These are phyloP conservation scores for Aspergillus cejpii DNA, from an alignment of 2,329 filamentous ascomycete genomes.

Conservation along the genomic window DNA sequence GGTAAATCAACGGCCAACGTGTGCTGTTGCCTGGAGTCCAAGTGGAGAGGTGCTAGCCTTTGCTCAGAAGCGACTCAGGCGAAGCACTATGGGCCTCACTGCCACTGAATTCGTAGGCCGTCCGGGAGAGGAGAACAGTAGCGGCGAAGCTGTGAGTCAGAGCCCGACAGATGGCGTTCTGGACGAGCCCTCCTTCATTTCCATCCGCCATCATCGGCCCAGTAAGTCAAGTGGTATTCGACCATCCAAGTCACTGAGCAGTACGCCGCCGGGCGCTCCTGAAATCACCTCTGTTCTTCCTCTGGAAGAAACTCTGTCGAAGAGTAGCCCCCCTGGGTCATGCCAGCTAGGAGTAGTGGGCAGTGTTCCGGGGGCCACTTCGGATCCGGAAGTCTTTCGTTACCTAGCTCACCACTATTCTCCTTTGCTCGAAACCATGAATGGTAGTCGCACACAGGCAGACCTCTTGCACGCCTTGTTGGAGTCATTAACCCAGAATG, in stretches of 20 bases:
- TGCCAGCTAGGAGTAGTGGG: conserved; percentile 47
- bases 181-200: conserved; percentile 50
- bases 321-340: conserved; percentile 36
- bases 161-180: conserved; percentile 53
- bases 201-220: conserved; percentile 43
- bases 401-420: conserved; percentile 42
- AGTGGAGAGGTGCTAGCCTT: conserved; percentile 52
- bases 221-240: conserved; percentile 43
- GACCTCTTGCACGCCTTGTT: conserved; percentile 31
- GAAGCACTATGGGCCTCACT: conserved; percentile 38
- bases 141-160: conserved; percentile 44
- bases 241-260: conserved; percentile 49
- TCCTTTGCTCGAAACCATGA: conserved; percentile 28
- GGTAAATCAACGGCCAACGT: conserved; percentile 52
- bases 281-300: conserved; percentile 45
- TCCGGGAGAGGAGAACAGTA: conserved; percentile 39
- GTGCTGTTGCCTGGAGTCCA: conserved; percentile 53
- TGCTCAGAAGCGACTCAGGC: conserved; percentile 46
- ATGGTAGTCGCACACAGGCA: conserved; percentile 17
- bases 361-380: conserved; percentile 42
- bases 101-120: conserved; percentile 37
- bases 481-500: conserved; percentile 49
- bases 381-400: conserved; percentile 37
- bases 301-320: conserved; percentile 46
- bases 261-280: conserved; percentile 47